Evolutionary conservation across 768 basidiomycete genomes (phyloP).

Genomic region (Lactarius hengduanensis): DNA sequence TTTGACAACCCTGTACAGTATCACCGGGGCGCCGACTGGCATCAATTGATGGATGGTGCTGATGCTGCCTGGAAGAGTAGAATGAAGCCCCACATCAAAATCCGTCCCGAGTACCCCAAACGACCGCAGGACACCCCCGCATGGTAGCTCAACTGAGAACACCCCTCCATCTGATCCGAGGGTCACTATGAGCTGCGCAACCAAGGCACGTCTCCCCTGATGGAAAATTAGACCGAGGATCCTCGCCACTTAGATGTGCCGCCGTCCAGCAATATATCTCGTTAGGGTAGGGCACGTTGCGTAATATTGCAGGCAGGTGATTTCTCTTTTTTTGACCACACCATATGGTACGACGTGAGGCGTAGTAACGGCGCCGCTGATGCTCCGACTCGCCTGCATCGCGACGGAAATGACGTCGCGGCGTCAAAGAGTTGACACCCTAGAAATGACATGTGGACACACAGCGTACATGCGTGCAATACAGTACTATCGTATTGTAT

Average conservation of each 20-base stretch:
- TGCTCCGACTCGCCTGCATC: neutral
- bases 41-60: neutral
- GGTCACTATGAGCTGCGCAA: neutral
- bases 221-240: neutral
- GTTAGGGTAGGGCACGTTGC: too few relatives aligned
- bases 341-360: neutral
- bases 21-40: neutral
- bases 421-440: constrained; percentile 1
- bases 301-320: neutral
- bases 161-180: neutral
- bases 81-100: constrained; percentile 16
- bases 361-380: neutral
- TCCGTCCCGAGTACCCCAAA: constrained; percentile 9
- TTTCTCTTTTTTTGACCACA: neutral
- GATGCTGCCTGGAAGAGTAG: neutral
- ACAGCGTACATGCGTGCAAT: neutral
- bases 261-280: too few relatives aligned
- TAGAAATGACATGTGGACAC: constrained; percentile 5
- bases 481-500: neutral
- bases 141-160: neutral
- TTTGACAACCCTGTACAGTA: neutral
- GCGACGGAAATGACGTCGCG: neutral
- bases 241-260: too few relatives aligned
- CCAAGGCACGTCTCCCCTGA: neutral
- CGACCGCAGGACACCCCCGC: neutral